A percentile compares a stretch with the other conserved stretches of the same genome.
phyloP scores from a whole-genome alignment of 768 basidiomycete species.

The Pleurotus cornucopiae region DNA sequence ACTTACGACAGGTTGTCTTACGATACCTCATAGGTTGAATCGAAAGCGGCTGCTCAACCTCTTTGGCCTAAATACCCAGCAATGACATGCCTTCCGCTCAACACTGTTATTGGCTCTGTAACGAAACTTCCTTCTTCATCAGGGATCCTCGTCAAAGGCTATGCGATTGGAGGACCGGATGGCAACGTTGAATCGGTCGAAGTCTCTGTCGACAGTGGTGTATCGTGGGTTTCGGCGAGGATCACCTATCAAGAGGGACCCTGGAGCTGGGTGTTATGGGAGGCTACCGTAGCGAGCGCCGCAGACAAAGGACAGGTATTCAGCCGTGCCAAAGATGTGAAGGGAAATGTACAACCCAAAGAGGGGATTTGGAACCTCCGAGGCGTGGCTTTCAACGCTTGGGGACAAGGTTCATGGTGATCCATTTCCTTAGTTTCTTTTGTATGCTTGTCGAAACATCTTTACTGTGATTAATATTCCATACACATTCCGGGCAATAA shows the following conservation, averaged over 20 bases:
- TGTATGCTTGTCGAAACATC: too few relatives aligned
- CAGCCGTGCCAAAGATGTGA: slow-evolving; percentile 50
- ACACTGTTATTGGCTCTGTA: slow-evolving; percentile 54
- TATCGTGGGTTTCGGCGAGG: slow-evolving; percentile 43
- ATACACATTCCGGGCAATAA: too few relatives aligned
- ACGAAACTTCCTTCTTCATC: slow-evolving; percentile 20
- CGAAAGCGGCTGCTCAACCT: slow-evolving; percentile 37
- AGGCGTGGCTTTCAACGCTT: slow-evolving; percentile 56
- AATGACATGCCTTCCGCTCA: slow-evolving; percentile 56
- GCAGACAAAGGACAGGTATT: slow-evolving; percentile 30
- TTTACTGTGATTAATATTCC: too few relatives aligned
- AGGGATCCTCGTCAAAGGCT: slow-evolving; percentile 48
- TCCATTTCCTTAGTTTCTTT: background rate
- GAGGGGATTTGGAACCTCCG: slow-evolving; percentile 61
- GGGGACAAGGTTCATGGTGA: slow-evolving; percentile 40
- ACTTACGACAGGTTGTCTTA: slow-evolving; percentile 2
- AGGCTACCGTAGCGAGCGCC: slow-evolving; percentile 36
- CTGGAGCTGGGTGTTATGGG: slow-evolving; percentile 80
- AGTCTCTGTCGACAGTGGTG: slow-evolving; percentile 47
- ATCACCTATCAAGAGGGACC: slow-evolving; percentile 58
- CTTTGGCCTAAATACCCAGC: slow-evolving; percentile 55
- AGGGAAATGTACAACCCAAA: slow-evolving; percentile 43
- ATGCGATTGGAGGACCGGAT: slow-evolving; percentile 43
- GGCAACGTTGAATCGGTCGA: slow-evolving; percentile 48
- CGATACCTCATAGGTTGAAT: slow-evolving; percentile 32